A percentile compares a stretch with the other conserved stretches of the same genome.
These are phyloP conservation scores for Kuraishia capsulata DNA, from an alignment of 805 yeast species.

Conservation along the genomic window DNA sequence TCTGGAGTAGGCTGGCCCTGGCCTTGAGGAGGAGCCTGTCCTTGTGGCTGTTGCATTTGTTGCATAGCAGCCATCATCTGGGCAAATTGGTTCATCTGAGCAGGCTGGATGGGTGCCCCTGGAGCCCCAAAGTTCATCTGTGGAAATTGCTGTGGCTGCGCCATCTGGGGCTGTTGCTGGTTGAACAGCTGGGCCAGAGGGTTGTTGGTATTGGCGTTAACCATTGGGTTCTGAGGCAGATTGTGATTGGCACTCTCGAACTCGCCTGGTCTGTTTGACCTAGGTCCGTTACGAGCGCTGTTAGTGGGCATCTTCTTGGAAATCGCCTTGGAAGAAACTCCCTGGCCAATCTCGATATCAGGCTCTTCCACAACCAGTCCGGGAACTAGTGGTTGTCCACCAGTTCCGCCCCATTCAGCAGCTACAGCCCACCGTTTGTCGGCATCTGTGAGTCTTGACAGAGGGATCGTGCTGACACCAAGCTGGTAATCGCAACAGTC, in stretches of 20 bases:
- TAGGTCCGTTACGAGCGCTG: conserved; percentile 77
- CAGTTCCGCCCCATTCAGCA: conserved; percentile 98
- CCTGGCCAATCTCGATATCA: conserved; percentile 93
- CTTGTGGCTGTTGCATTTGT: conserved; percentile 19
- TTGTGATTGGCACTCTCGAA: background rate
- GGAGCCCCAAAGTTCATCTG: conserved; percentile 3
- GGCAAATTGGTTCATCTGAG: conserved; percentile 2
- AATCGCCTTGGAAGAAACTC: conserved; percentile 86
- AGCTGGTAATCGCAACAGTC: conserved; percentile 94
- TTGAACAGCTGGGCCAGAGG: conserved; percentile 9
- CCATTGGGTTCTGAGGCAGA: conserved; percentile 5
- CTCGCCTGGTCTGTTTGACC: conserved; percentile 36
- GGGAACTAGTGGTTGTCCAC: conserved; percentile 69
- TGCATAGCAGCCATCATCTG: conserved; percentile 23
- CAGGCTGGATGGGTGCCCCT: conserved; percentile 6
- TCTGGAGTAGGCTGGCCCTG: conserved; percentile 14
- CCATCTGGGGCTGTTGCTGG: conserved; percentile 2
- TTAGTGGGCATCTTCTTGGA: conserved; percentile 90
- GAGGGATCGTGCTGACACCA: conserved; percentile 82
- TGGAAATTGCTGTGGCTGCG: conserved; percentile 1
- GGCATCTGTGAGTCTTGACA: conserved; percentile 86
- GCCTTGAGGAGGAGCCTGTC: conserved; percentile 9
- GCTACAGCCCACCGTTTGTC: conserved; percentile 81
- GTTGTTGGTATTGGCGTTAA: conserved; percentile 8
- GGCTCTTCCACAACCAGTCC: conserved; percentile 93